Evolutionary conservation across 2,329 filamentous ascomycete genomes (phyloP).

Genomic region (Penicillium sp.): DNA sequence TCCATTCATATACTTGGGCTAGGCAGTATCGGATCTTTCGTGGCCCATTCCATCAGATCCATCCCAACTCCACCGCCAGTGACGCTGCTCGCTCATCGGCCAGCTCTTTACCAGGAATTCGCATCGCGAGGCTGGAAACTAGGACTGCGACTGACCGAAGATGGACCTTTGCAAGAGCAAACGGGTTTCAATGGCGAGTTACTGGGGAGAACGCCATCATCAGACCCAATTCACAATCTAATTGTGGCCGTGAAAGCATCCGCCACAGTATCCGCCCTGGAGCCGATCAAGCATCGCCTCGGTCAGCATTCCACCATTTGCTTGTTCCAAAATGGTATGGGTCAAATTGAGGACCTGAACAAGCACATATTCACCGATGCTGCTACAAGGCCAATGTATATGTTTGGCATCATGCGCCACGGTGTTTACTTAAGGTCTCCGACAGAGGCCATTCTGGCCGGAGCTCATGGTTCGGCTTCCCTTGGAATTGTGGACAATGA

Average conservation of each 20-base stretch:
- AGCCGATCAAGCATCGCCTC: constrained; percentile 15
- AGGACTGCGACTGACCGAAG: constrained; percentile 11
- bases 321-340: constrained; percentile 19
- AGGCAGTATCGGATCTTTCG: constrained; percentile 22
- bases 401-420: constrained; percentile 18
- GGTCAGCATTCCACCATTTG: constrained; percentile 14
- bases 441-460: constrained; percentile 14
- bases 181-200: constrained; percentile 8
- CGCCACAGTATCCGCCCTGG: constrained; percentile 14
- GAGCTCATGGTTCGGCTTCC: constrained; percentile 9
- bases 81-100: constrained; percentile 19
- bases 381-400: constrained; percentile 8
- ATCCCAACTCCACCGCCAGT: constrained; percentile 18
- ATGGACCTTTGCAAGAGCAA: constrained; percentile 6
- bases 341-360: constrained; percentile 17
- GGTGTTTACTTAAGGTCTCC: constrained; percentile 15
- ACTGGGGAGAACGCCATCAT: neutral
- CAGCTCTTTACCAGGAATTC: constrained; percentile 15
- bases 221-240: constrained; percentile 12
- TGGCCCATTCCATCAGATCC: constrained; percentile 19
- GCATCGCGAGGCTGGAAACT: constrained; percentile 13
- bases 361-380: constrained; percentile 7
- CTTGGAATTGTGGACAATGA: constrained; percentile 9
- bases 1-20: constrained; percentile 19
- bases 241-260: constrained; percentile 20